Conservation (phyloP, 2,329 filamentous ascomycete species). For the Fusarium continuum region DNA sequence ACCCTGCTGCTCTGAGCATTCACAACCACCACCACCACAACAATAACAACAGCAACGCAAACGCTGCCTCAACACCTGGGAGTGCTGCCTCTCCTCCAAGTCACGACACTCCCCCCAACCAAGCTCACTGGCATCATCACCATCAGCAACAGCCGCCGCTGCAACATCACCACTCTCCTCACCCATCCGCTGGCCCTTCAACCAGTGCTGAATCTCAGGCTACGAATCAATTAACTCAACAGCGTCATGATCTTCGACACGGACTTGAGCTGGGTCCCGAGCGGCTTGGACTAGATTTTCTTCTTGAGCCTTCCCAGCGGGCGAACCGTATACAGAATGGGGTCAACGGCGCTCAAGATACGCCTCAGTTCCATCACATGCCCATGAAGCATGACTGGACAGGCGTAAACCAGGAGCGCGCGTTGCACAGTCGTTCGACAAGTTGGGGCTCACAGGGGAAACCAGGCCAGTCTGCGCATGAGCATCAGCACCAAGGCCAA, state of each 20-base stretch:
- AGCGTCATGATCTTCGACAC: slow-evolving; percentile 61
- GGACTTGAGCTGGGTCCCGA: slow-evolving; percentile 71
- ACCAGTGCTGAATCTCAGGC: slow-evolving; percentile 25
- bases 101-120: slow-evolving; percentile 25
- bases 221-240: slow-evolving; percentile 53
- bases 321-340: slow-evolving; percentile 62
- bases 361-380: slow-evolving; percentile 54
- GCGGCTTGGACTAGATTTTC: slow-evolving; percentile 76
- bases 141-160: slow-evolving; percentile 24
- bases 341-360: slow-evolving; percentile 58
- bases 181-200: neutral
- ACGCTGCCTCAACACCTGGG: slow-evolving; percentile 41
- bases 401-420: slow-evolving; percentile 41
- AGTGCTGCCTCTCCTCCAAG: slow-evolving; percentile 39
- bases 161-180: slow-evolving; percentile 19
- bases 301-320: slow-evolving; percentile 70
- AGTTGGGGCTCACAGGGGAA: slow-evolving; percentile 41
- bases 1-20: slow-evolving; percentile 24
- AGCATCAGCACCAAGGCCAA: slow-evolving; percentile 31
- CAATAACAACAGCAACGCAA: slow-evolving; percentile 36
- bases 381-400: slow-evolving; percentile 63
- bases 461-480: slow-evolving; percentile 19
- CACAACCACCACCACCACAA: slow-evolving; percentile 38
- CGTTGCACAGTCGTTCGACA: slow-evolving; percentile 34
- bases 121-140: slow-evolving; percentile 29